Conservation (phyloP, 495 filamentous ascomycete genomes). For the Neurospora sp. region DNA sequence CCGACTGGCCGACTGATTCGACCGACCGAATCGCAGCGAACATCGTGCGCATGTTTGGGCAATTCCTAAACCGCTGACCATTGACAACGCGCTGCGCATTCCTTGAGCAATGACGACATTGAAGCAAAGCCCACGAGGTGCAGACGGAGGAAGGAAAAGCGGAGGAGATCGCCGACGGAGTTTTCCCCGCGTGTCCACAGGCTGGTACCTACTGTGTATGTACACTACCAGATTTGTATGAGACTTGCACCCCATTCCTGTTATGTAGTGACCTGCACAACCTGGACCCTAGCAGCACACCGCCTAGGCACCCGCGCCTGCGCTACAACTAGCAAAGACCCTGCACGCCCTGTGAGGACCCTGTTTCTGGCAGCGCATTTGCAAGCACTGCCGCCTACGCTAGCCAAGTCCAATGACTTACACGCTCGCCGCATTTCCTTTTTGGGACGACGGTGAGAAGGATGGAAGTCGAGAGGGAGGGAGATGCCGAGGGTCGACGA, state of each 20-base stretch:
- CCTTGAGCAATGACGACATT: neutral
- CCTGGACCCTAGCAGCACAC: neutral
- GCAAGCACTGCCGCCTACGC: neutral
- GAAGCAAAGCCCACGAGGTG: neutral
- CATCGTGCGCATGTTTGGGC: neutral
- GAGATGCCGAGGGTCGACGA: too few relatives aligned
- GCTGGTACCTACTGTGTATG: too few relatives aligned
- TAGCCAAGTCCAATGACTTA: neutral
- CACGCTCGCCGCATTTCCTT: neutral
- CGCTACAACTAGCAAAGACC: neutral
- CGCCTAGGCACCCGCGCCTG: neutral
- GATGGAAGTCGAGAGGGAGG: too few relatives aligned
- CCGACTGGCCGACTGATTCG: neutral
- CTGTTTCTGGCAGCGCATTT: neutral
- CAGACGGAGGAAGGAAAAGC: neutral
- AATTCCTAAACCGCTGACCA: neutral
- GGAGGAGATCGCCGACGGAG: neutral
- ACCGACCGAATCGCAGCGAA: neutral
- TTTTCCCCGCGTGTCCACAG: neutral
- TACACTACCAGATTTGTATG: too few relatives aligned
- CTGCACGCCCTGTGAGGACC: neutral
- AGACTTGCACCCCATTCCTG: too few relatives aligned
- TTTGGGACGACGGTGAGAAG: neutral
- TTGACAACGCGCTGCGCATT: neutral
- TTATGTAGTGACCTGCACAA: neutral